A percentile compares a stretch with the other conserved stretches of the same genome.
Conservation (phyloP, 2,329 filamentous ascomycete species). For the Ceratocystis papillata region DNA sequence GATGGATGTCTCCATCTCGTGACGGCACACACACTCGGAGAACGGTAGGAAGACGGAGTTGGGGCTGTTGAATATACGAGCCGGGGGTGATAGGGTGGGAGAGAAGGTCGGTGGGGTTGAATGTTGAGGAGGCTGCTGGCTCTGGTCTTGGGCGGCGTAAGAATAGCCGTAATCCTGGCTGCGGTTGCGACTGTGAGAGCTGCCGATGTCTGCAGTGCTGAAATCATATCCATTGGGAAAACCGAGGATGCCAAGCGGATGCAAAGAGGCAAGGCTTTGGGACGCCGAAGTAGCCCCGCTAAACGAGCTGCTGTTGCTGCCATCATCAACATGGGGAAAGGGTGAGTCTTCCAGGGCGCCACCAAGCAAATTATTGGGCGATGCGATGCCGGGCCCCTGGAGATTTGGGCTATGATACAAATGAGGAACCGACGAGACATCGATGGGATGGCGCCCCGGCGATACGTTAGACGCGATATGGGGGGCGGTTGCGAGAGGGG, state of each 20-base stretch:
- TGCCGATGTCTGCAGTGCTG: too few relatives aligned
- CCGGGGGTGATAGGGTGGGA: not conserved
- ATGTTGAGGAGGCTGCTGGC: not conserved
- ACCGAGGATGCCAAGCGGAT: too few relatives aligned
- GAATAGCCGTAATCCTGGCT: not conserved
- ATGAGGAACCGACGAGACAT: not conserved
- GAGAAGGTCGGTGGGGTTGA: not conserved
- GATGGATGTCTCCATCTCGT: conserved; percentile 41
- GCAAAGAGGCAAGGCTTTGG: not conserved
- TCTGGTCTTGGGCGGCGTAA: not conserved
- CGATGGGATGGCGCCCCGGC: not conserved
- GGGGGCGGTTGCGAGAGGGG: not conserved
- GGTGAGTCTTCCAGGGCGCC: not conserved
- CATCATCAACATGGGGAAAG: not conserved
- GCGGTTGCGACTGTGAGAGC: not conserved
- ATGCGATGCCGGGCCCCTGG: not conserved
- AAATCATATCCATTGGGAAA: too few relatives aligned
- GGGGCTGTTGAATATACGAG: not conserved
- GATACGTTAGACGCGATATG: not conserved
- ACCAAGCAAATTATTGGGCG: not conserved
- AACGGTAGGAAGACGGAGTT: not conserved
- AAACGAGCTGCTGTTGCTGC: not conserved
- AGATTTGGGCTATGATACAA: not conserved
- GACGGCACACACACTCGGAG: conserved; percentile 39
- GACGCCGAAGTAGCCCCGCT: not conserved